Evolutionary conservation across 176 grass and related monocot genomes (phyloP).

Genomic region (Carex littledalei): DNA sequence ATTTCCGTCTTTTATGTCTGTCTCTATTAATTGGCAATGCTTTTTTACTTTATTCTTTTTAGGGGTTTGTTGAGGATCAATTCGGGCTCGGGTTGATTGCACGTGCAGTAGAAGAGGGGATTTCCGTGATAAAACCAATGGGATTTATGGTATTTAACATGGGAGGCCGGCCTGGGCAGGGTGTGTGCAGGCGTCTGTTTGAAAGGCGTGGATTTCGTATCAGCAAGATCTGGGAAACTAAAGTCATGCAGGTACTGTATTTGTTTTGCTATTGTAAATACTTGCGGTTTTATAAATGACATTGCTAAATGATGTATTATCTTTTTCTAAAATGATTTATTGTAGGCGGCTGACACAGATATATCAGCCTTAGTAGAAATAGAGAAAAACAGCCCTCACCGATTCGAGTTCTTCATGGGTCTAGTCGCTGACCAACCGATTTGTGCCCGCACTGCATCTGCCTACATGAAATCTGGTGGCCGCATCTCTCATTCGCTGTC

Average conservation of each 20-base stretch:
- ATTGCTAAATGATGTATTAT: neutral
- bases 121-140: slow-evolving; percentile 93
- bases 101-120: slow-evolving; percentile 96
- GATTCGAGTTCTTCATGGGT: slow-evolving; percentile 99
- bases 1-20: neutral
- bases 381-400: slow-evolving; percentile 93
- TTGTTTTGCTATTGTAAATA: neutral
- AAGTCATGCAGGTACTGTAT: slow-evolving; percentile 85
- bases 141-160: slow-evolving; percentile 98
- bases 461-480: slow-evolving; percentile 91
- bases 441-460: slow-evolving; percentile 93
- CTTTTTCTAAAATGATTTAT: slow-evolving; percentile 5
- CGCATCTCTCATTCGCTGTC: slow-evolving; percentile 93
- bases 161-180: slow-evolving; percentile 95
- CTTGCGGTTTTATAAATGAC: neutral
- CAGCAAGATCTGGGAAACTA: slow-evolving; percentile 97
- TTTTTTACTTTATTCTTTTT: slow-evolving; percentile 9
- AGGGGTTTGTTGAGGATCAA: slow-evolving; percentile 97
- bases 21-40: slow-evolving; percentile 20
- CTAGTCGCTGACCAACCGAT: slow-evolving; percentile 94
- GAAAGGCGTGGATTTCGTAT: slow-evolving; percentile 77
- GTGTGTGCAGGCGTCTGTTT: slow-evolving; percentile 85
- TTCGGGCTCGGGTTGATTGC: slow-evolving; percentile 97
- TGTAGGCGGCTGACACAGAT: slow-evolving; percentile 92
- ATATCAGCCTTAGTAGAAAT: slow-evolving; percentile 98